Evolutionary conservation across 2,329 filamentous ascomycete genomes (phyloP).

Genomic region (Diaporthe humulicola): DNA sequence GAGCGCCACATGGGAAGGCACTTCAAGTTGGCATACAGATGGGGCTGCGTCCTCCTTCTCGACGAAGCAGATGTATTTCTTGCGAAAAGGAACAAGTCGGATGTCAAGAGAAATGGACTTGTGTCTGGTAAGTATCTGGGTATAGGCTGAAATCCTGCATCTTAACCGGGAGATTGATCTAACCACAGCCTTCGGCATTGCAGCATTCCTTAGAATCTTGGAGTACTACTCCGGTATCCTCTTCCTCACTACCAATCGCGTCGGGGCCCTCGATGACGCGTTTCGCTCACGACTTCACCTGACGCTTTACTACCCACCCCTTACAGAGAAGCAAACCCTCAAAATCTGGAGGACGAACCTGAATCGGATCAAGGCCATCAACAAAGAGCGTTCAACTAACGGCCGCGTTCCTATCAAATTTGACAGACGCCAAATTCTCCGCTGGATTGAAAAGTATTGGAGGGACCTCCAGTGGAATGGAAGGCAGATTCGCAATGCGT

Average conservation of each 20-base stretch:
- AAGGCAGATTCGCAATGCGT: slow-evolving; percentile 14
- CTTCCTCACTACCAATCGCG: slow-evolving; percentile 58
- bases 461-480: not conserved
- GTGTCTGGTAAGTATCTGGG: slow-evolving; percentile 44
- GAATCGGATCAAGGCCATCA: not conserved
- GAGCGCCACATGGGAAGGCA: slow-evolving; percentile 46
- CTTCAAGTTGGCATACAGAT: slow-evolving; percentile 42
- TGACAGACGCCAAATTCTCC: not conserved
- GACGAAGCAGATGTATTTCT: slow-evolving; percentile 47
- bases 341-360: slow-evolving; percentile 41
- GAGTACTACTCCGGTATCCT: too few species aligned
- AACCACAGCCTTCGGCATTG: too few species aligned
- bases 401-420: not conserved
- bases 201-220: slow-evolving; percentile 52
- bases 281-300: slow-evolving; percentile 55
- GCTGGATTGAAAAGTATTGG: not conserved
- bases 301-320: slow-evolving; percentile 50
- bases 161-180: too few species aligned
- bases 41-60: slow-evolving; percentile 44
- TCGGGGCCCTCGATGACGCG: slow-evolving; percentile 57
- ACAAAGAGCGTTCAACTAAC: not conserved
- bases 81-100: slow-evolving; percentile 40
- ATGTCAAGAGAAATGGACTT: slow-evolving; percentile 48
- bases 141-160: too few species aligned
- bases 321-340: slow-evolving; percentile 38